Base-by-base conservation (phyloP, 208 protist genomes). In the Crithidia bombi region DNA sequence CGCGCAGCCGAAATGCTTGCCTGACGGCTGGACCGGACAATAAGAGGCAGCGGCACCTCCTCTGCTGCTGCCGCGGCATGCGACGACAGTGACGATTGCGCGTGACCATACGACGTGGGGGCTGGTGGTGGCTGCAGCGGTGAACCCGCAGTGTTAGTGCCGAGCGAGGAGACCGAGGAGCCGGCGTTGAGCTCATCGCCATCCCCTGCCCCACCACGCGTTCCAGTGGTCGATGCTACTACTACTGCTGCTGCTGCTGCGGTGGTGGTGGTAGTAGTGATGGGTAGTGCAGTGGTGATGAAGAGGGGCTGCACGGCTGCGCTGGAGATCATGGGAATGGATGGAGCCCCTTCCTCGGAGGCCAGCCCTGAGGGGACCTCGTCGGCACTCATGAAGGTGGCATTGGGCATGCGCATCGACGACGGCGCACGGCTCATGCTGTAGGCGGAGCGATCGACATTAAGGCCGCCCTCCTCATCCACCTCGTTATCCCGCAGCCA, bases 1-100 rank as follows among this genome's bases (percentile, higher is more conserved):
- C 57, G 57, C n/a, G 57, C 39, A 14, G 57, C 57, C 0, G 57
- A 36, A 28, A 64, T 64, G 57, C 57, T 51, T 5, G 33, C 17
- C 43, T 64, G 57, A 28, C 39, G 57, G 15, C 57, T 64, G 1
- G 57, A 49, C 14, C 57, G 57, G 3, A 51, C 43, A 38, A 64
- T 64, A 7, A 35, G 43, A 23, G 57, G 41, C 38, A 49, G 12
- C 25, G 43, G 28, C 23, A 17, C 3, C 41, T 50, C 41, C 57
- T 49, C 57, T 38, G 43, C 4, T 28, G 39, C 15, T 35, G 17
- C n/a, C n/a, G n/a, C n/a, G n/a, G n/a, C n/a, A n/a, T n/a, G n/a
- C n/a, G n/a, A n/a, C n/a, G n/a, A 36, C 55, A 19, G 5, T 7
- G 55, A 28, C 32, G 55, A 46, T 11, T 7, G 35, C 6, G 32